These are phyloP conservation scores for Carex myosuroides DNA, from an alignment of 176 grass and related monocot genomes.

Conservation along the genomic window DNA sequence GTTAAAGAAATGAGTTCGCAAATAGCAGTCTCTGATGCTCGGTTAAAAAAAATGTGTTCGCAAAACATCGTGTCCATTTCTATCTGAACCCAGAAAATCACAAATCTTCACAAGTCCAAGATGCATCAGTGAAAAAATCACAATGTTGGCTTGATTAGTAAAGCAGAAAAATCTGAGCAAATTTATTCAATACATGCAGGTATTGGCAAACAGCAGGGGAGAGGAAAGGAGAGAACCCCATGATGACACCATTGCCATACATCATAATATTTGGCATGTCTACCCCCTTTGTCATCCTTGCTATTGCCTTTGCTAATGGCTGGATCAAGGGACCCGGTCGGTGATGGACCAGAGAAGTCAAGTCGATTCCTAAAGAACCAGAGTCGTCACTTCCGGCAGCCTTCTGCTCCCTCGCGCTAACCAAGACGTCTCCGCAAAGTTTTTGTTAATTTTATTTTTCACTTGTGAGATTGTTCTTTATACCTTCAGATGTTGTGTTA, in stretches of 20 bases:
- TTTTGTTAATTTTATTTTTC: constrained; percentile 17
- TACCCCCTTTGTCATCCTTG: constrained; percentile 86
- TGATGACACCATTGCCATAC: constrained; percentile 81
- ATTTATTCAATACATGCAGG: constrained; percentile 34
- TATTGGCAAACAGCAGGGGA: constrained; percentile 88
- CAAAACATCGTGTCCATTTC: background rate
- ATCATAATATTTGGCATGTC: constrained; percentile 97
- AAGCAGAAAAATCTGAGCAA: background rate
- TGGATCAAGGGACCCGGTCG: constrained; percentile 68
- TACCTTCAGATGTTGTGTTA: background rate
- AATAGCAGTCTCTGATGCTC: background rate
- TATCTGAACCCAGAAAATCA: background rate
- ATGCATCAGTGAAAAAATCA: background rate
- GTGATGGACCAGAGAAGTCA: constrained; percentile 15
- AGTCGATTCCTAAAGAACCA: background rate
- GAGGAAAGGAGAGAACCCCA: constrained; percentile 91
- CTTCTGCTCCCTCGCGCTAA: background rate
- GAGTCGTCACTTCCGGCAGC: background rate
- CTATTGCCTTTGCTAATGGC: constrained; percentile 87
- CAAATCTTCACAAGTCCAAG: background rate
- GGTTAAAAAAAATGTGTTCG: no score
- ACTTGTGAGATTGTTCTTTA: background rate
- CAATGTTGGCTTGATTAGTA: background rate
- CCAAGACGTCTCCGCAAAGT: background rate
- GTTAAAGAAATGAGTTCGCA: background rate